Evolutionary conservation across 306 rosid species (phyloP), one percentile per base, ranked within the genome.

Genomic region (Cicer yamashitae): DNA sequence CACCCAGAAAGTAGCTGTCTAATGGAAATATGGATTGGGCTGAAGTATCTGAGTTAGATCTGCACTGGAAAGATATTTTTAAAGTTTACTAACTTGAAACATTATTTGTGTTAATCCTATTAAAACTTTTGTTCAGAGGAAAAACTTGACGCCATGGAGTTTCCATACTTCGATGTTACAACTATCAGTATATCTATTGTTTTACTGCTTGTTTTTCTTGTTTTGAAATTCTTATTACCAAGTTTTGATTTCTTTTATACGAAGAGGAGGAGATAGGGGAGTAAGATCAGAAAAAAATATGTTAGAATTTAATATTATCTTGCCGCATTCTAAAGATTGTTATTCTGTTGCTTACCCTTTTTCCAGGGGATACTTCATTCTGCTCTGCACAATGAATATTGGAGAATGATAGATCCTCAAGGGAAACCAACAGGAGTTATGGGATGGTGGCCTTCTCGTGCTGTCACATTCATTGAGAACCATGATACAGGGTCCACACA

Each of bases 401-500:
- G 96, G 96, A 86, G 96, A 59, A 50, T 91, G 81, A 86, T 87
- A 80, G 96, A 91, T 72, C 90, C 89, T 67, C 91, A 86, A 57
- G 96, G 96, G 51, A 89, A 87, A 78, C 96, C 96, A 12, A 79
- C 96, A 38, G 96, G 96, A 72, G 91, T 91, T 63, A 76, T 91
- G 90, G 96, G 96, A 48, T 91, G 93, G 96, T 91, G 96, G 96
- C 90, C 94, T 69, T 91, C 96, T 14, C 92, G 94, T 59, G 91
- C 96, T 46, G 96, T 89, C 73, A 91, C 96, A n/a, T 87, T 91
- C 84, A 57, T 91, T 44, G 92, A 91, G 87, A 91, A 91, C 81
- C 96, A 91, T 77, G 96, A 91, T 69, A 91, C 96, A 11, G 96
- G 96, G 48, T 91, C 96, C 50, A 91, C 96, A 74, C 96, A 91